phyloP scores from a whole-genome alignment of 1,284 basidiomycete species.

The Trichosporon coremiiforme region DNA sequence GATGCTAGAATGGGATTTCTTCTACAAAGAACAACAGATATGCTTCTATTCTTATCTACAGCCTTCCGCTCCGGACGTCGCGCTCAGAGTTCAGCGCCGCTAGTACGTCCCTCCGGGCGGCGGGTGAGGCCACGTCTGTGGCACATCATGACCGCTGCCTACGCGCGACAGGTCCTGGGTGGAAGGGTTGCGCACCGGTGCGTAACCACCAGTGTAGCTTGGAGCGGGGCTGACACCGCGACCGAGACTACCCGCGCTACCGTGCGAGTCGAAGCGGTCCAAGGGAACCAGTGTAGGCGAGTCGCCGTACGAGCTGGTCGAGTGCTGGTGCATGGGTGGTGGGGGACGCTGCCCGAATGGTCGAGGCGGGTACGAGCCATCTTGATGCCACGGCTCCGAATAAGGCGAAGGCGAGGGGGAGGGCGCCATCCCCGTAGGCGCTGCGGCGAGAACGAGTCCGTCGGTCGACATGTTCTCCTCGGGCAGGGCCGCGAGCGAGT shows the following conservation, averaged over 20 bases:
- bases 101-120: constrained; percentile 11
- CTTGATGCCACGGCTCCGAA: constrained; percentile 25
- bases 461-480: constrained; percentile 46
- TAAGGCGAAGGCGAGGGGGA: constrained; percentile 11
- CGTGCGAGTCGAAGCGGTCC: constrained; percentile 12
- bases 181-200: constrained; percentile 12
- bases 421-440: constrained; percentile 3
- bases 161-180: not conserved
- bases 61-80: not conserved
- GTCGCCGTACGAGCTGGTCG: not conserved
- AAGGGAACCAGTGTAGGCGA: not conserved
- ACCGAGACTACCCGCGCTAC: not conserved
- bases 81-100: not conserved
- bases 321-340: not conserved
- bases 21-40: constrained; percentile 13
- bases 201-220: not conserved
- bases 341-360: not conserved
- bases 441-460: constrained; percentile 34
- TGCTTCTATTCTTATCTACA: constrained; percentile 16
- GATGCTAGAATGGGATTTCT: constrained; percentile 12
- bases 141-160: not conserved
- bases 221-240: constrained; percentile 5
- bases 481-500: constrained; percentile 5
- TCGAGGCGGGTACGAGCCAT: constrained; percentile 24
- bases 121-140: not conserved